Evolutionary conservation across 1,284 basidiomycete genomes (phyloP).

Genomic region (Sphaerobolus stellatus): DNA sequence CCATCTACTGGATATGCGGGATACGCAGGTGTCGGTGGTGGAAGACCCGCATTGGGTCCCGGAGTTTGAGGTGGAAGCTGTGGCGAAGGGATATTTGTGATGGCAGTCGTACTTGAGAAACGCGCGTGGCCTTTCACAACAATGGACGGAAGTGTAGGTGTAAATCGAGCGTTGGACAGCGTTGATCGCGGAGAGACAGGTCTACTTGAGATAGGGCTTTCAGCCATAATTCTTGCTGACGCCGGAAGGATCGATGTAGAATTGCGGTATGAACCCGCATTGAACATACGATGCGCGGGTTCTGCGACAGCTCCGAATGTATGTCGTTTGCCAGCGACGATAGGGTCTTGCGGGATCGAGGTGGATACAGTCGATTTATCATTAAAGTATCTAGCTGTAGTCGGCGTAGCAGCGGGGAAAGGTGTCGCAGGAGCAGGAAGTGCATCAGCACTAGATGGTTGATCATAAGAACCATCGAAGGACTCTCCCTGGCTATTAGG

Average conservation of each 20-base stretch:
- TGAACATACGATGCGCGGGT: constrained; percentile 10
- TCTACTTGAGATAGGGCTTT: constrained; percentile 19
- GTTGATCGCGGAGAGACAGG: constrained; percentile 28
- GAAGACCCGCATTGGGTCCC: constrained; percentile 12
- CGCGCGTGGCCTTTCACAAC: constrained; percentile 48
- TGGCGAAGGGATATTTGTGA: constrained; percentile 20
- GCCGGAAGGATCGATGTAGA: constrained; percentile 33
- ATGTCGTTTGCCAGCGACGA: constrained; percentile 60
- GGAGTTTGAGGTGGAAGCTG: constrained; percentile 31
- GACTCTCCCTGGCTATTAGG: constrained; percentile 33
- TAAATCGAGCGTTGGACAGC: constrained; percentile 20
- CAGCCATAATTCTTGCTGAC: background rate
- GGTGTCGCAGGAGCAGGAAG: constrained; percentile 74
- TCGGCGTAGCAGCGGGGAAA: constrained; percentile 44
- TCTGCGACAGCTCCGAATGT: constrained; percentile 40
- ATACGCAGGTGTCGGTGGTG: constrained; percentile 66
- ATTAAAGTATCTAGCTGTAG: background rate
- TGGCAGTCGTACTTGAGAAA: constrained; percentile 12
- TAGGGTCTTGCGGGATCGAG: constrained; percentile 33
- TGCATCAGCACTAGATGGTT: constrained; percentile 40
- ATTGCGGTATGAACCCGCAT: constrained; percentile 32
- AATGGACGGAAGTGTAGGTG: constrained; percentile 41
- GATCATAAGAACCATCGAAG: constrained; percentile 9
- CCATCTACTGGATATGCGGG: constrained; percentile 59
- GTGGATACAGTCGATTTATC: constrained; percentile 19